Evolutionary conservation across 176 grass and related monocot species (phyloP).

Genomic region (Zoysia pacifica): DNA sequence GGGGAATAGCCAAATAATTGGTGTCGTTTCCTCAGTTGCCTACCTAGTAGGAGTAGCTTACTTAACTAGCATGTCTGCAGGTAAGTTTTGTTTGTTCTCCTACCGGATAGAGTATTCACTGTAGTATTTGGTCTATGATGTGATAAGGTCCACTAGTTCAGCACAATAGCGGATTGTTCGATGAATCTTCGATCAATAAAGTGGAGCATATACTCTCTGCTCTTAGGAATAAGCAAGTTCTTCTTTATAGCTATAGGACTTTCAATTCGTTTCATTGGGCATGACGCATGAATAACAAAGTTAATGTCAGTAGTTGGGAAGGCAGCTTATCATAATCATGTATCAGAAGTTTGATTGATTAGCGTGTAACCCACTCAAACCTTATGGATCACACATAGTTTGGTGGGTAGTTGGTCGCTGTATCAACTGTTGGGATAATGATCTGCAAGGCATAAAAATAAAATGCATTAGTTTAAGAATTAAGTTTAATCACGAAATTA

Average conservation of each 20-base stretch:
- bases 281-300: too few species aligned
- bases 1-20: slow-evolving; percentile 4
- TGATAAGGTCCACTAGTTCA: background rate
- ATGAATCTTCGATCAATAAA: background rate
- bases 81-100: too few species aligned
- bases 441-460: too few species aligned
- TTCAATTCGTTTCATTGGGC: too few species aligned
- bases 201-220: too few species aligned
- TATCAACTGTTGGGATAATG: background rate
- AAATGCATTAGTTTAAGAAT: too few species aligned
- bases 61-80: too few species aligned
- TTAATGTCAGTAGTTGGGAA: background rate
- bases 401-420: background rate
- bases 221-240: too few species aligned
- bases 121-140: background rate
- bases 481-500: too few species aligned
- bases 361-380: background rate
- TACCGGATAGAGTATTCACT: too few species aligned
- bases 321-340: background rate
- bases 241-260: too few species aligned
- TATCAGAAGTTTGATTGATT: background rate
- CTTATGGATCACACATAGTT: background rate
- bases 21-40: too few species aligned
- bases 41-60: background rate
- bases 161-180: background rate